Evolutionary conservation across 768 basidiomycete genomes (phyloP), one percentile per base, ranked within the genome.

Genomic region (Collybia sp.): DNA sequence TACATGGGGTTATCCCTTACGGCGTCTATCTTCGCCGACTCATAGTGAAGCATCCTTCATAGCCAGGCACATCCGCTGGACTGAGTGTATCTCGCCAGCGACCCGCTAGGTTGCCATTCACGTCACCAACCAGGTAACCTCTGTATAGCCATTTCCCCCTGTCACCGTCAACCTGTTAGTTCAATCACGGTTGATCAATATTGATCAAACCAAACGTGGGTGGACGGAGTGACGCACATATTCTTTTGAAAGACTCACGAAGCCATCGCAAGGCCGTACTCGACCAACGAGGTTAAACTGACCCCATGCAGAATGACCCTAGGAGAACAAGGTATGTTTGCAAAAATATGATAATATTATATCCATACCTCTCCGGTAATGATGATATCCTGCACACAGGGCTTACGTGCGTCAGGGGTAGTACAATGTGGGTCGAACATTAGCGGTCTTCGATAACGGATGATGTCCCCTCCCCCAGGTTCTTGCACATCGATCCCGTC

Each of bases 271-370:
- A 12, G 83, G 78, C 46, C 92, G 71, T n/a, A 94, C 76, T 13
- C 91, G 78, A 32, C 92, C 91, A 3, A 83, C 67, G 18, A 94
- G 62, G 47, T 74, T 82, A 65, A 93, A 94, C 52, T 88, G 83
- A 17, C 92, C 91, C 91, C 91, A 94, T 12, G 89, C 82, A 6
- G 91, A 93, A 64, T 93, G 92, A 4, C 91, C 90, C 88, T 91
- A 47, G 15, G 15, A 44, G 38, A 43, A 51, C 19, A 46, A 12
- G 19, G 35, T n/a, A 34, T 30, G 18, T 36, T 12, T 13, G 6
- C 6, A 45, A 3, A 10, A 12, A 34, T 11, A 25, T 12, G n/a
- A 16, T n/a, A 20, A 8, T n/a, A 40, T 19, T 8, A 17, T 6
- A 17, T 15, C 41, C 63, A 17, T 49, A 88, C 88, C 72, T 91